A percentile compares a stretch with the other conserved stretches of the same genome.
These are phyloP conservation scores for Cutaneotrichosporon dermatis DNA, from an alignment of 1,284 basidiomycete species.

Conservation along the genomic window DNA sequence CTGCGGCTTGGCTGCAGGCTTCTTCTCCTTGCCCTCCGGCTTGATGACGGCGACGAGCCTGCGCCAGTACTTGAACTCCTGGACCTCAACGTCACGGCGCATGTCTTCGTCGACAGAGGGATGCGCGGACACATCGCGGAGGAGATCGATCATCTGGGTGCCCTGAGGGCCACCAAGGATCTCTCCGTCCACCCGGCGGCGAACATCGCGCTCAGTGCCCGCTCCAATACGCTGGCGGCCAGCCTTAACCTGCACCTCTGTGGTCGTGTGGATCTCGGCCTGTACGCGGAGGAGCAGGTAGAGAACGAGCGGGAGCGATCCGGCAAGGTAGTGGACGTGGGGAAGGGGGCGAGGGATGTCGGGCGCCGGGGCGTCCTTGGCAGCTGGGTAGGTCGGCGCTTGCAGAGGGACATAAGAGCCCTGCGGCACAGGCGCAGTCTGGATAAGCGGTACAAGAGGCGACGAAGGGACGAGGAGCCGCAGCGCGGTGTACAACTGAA, in stretches of 20 bases:
- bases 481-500: conserved; percentile 64
- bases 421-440: conserved; percentile 59
- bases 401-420: conserved; percentile 41
- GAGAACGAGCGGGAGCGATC: conserved; percentile 52
- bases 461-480: conserved; percentile 72
- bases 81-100: conserved; percentile 39
- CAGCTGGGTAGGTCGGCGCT: conserved; percentile 59
- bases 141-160: conserved; percentile 31
- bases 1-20: background rate
- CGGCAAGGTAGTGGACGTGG: conserved; percentile 48
- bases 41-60: conserved; percentile 27
- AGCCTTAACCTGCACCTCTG: conserved; percentile 61
- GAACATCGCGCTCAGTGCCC: conserved; percentile 62
- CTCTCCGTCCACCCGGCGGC: conserved; percentile 53
- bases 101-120: conserved; percentile 33
- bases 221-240: conserved; percentile 69
- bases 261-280: conserved; percentile 60
- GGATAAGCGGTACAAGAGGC: conserved; percentile 61
- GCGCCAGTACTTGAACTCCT: conserved; percentile 43
- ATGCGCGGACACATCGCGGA: conserved; percentile 37
- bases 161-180: conserved; percentile 46
- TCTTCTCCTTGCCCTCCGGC: conserved; percentile 13
- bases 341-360: conserved; percentile 45
- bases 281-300: conserved; percentile 53
- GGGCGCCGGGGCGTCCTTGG: conserved; percentile 54